phyloP scores from a whole-genome alignment of 192 early-diverging fungal genomes.

The Coemansia sp. region DNA sequence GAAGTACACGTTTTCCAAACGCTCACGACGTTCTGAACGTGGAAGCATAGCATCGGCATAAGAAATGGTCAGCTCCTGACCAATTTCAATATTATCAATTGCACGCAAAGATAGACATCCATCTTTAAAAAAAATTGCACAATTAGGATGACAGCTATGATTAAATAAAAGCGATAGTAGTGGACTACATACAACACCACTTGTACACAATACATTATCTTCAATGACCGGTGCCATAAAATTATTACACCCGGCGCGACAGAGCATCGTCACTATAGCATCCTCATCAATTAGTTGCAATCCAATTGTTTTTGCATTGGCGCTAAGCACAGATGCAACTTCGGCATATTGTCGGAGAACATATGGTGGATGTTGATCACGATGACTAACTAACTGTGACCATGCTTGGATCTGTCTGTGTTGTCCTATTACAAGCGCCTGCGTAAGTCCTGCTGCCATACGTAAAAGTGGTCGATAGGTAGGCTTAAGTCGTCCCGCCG shows the following conservation, averaged over 20 bases:
- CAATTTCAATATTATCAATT: constrained; percentile 21
- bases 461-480: constrained; percentile 25
- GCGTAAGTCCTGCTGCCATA: constrained; percentile 28
- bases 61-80: constrained; percentile 34
- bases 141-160: constrained; percentile 49
- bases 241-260: constrained; percentile 44
- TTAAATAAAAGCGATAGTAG: constrained; percentile 43
- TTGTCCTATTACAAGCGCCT: neutral
- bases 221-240: constrained; percentile 11
- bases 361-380: constrained; percentile 22
- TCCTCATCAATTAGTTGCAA: constrained; percentile 1
- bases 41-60: constrained; percentile 38
- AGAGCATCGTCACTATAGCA: constrained; percentile 6
- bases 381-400: constrained; percentile 30
- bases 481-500: constrained; percentile 25
- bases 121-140: constrained; percentile 12
- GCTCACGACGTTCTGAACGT: constrained; percentile 16
- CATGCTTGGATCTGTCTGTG: constrained; percentile 17
- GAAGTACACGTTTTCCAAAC: constrained; percentile 33
- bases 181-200: constrained; percentile 30
- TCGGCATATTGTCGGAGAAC: constrained; percentile 38
- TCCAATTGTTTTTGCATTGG: neutral
- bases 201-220: constrained; percentile 19
- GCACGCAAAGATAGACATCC: constrained; percentile 30
- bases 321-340: constrained; percentile 21